phyloP scores from a whole-genome alignment of 495 filamentous ascomycete genomes.

The Neurospora hispaniola region DNA sequence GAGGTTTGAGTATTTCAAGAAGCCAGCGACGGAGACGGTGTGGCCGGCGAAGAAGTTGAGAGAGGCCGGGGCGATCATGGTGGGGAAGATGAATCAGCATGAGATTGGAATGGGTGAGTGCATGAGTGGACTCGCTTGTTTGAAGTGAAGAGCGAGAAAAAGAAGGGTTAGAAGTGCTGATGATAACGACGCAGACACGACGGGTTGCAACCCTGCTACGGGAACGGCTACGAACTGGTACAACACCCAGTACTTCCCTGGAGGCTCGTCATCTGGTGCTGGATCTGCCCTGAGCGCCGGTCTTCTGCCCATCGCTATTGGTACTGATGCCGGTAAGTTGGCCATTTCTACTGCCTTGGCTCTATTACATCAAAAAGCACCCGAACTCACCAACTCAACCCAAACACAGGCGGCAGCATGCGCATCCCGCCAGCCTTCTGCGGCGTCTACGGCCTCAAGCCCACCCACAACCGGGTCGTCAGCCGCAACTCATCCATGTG shows the following conservation, averaged over 20 bases:
- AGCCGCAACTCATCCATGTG: conserved; percentile 50
- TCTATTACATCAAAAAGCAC: not conserved
- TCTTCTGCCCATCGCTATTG: conserved; percentile 70
- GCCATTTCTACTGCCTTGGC: not conserved
- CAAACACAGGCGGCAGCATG: conserved; percentile 53
- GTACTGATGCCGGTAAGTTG: conserved; percentile 58
- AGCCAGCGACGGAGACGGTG: conserved; percentile 22
- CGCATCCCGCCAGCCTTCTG: conserved; percentile 75
- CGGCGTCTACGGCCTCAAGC: conserved; percentile 81
- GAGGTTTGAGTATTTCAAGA: conserved; percentile 24
- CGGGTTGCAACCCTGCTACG: conserved; percentile 51
- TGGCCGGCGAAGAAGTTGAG: conserved; percentile 71
- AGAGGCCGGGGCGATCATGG: conserved; percentile 68
- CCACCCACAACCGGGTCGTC: conserved; percentile 60
- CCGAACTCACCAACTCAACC: not conserved
- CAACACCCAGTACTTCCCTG: conserved; percentile 70
- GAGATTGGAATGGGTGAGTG: conserved; percentile 53
- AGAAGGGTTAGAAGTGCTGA: not conserved
- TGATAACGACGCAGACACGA: conserved; percentile 17
- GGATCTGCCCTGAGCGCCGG: conserved; percentile 69
- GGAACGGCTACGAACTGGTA: conserved; percentile 82
- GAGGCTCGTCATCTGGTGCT: conserved; percentile 78
- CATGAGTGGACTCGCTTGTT: not conserved
- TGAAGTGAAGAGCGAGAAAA: not conserved
- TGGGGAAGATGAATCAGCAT: conserved; percentile 89